Conservation (phyloP, 2,329 filamentous ascomycete genomes). For the Cordyceps cateniannulata region DNA sequence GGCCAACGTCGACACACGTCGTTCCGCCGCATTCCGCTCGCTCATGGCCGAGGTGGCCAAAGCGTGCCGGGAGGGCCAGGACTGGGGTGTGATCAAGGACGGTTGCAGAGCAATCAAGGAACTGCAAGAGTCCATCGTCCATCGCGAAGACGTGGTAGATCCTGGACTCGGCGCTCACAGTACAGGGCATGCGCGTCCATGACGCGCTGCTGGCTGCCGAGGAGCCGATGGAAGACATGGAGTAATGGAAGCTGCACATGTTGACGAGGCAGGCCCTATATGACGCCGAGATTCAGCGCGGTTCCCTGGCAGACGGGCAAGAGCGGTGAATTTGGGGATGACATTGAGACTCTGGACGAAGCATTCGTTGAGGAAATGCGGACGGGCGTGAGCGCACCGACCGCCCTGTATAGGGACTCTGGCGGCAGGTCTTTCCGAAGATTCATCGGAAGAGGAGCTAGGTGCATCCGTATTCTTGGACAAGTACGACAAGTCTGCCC, state of each 20-base stretch:
- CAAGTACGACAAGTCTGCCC: conserved; percentile 5
- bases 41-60: conserved; percentile 13
- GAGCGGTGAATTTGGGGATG: conserved; percentile 7
- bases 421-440: background rate
- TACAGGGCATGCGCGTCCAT: background rate
- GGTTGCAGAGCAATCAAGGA: background rate
- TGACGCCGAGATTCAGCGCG: background rate
- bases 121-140: conserved; percentile 2
- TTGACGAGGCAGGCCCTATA: background rate
- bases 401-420: too few species aligned
- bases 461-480: conserved; percentile 4
- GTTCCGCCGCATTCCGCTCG: conserved; percentile 15
- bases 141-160: background rate
- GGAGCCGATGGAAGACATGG: background rate
- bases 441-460: conserved; percentile 35
- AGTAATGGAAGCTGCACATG: background rate
- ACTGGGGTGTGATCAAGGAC: conserved; percentile 14
- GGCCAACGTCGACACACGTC: conserved; percentile 16
- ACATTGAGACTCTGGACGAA: conserved; percentile 15
- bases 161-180: background rate
- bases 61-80: background rate
- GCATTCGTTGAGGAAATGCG: conserved; percentile 76
- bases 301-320: conserved; percentile 9
- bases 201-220: background rate
- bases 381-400: conserved; percentile 64